These are phyloP conservation scores for Phaeolepiota aurea DNA, from an alignment of 768 basidiomycete genomes.

Conservation along the genomic window DNA sequence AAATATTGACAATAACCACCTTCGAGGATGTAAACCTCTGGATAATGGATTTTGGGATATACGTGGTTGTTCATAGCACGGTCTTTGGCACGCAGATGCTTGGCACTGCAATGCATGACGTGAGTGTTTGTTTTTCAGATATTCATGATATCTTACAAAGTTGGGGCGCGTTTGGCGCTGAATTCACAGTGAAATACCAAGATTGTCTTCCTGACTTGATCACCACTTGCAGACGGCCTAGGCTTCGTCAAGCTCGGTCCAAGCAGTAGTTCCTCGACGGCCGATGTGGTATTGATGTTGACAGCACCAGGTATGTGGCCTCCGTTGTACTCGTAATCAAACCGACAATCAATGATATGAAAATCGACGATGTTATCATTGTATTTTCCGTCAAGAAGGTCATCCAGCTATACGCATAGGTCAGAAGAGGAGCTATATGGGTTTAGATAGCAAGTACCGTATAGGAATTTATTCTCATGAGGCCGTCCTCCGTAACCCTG, in stretches of 20 bases:
- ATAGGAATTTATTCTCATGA: slow-evolving; percentile 78
- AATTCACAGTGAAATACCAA: slow-evolving; percentile 98
- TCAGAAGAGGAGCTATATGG: slow-evolving; percentile 9
- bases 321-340: slow-evolving; percentile 92
- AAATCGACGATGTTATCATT: slow-evolving; percentile 55
- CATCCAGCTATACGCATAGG: slow-evolving; percentile 56
- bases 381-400: slow-evolving; percentile 70
- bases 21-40: slow-evolving; percentile 94
- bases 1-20: slow-evolving; percentile 93
- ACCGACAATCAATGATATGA: slow-evolving; percentile 91
- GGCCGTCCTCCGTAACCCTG: slow-evolving; percentile 87
- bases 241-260: slow-evolving; percentile 47
- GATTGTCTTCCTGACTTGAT: slow-evolving; percentile 66
- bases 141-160: slow-evolving; percentile 59
- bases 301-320: slow-evolving; percentile 90
- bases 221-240: slow-evolving; percentile 66
- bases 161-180: slow-evolving; percentile 90
- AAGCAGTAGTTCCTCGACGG: slow-evolving; percentile 77
- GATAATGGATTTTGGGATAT: slow-evolving; percentile 92
- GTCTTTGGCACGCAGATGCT: slow-evolving; percentile 86
- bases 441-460: slow-evolving; percentile 61
- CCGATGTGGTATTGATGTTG: slow-evolving; percentile 78
- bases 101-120: slow-evolving; percentile 51
- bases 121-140: background rate
- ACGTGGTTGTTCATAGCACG: slow-evolving; percentile 79